Conservation (phyloP, 441 rosid species). For the Brassica balearica region DNA sequence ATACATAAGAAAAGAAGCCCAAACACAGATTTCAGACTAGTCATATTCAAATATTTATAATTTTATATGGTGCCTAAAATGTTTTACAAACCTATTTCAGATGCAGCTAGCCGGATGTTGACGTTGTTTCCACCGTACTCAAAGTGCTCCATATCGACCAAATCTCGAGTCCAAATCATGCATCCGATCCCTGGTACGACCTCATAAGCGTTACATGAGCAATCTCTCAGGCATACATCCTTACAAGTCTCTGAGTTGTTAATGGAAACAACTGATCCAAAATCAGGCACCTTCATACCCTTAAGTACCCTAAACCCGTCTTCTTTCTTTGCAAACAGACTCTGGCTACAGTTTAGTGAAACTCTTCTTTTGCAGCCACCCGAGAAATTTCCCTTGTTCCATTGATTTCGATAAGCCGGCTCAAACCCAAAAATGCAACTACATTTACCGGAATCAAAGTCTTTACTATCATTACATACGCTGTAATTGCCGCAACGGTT, state of each 20-base stretch:
- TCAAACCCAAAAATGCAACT: constrained; percentile 67
- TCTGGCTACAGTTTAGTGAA: constrained; percentile 51
- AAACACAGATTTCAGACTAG: neutral
- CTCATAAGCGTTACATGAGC: constrained; percentile 72
- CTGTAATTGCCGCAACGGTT: constrained; percentile 78
- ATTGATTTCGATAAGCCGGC: constrained; percentile 49
- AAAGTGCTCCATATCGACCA: constrained; percentile 67
- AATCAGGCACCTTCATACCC: constrained; percentile 73
- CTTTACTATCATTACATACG: constrained; percentile 48
- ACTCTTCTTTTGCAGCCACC: constrained; percentile 70
- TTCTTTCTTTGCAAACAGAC: neutral
- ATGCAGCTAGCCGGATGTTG: neutral
- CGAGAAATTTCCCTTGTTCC: constrained; percentile 55
- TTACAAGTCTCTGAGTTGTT: constrained; percentile 42
- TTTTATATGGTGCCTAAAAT: neutral
- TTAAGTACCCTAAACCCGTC: constrained; percentile 59
- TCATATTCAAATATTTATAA: neutral
- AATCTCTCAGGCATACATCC: constrained; percentile 51
- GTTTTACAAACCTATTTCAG: constrained; percentile 1
- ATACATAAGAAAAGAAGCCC: neutral
- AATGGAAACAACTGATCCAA: constrained; percentile 37
- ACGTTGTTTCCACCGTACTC: constrained; percentile 38
- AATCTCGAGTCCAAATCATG: constrained; percentile 63
- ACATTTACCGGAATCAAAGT: constrained; percentile 49
- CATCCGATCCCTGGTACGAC: constrained; percentile 54